These are phyloP conservation scores for Coccinonectria pachysandricola DNA, from an alignment of 2,329 filamentous ascomycete genomes.

Conservation along the genomic window DNA sequence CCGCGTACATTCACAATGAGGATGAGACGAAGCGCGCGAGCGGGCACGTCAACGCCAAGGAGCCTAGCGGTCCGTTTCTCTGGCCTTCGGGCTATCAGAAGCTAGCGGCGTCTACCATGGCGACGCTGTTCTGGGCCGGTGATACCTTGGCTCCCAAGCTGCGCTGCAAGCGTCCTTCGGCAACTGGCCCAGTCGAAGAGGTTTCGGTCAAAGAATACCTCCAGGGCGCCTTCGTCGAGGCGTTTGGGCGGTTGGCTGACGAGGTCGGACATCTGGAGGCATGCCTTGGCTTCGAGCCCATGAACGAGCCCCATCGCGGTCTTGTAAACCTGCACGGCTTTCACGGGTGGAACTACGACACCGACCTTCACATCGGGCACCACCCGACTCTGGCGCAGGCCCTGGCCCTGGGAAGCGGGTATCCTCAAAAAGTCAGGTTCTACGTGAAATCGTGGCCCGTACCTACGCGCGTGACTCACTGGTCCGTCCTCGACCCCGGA, in stretches of 20 bases:
- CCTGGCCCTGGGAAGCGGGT: conserved; percentile 30
- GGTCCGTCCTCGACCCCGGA: conserved; percentile 25
- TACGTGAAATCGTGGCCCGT: conserved; percentile 33
- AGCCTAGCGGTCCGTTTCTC: conserved; percentile 26
- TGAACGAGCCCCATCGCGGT: conserved; percentile 33
- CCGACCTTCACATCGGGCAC: conserved; percentile 31
- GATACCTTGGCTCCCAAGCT: conserved; percentile 20
- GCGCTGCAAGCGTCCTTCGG: conserved; percentile 11
- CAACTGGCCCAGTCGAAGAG: conserved; percentile 7
- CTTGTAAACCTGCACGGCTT: conserved; percentile 30
- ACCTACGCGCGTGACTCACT: conserved; percentile 27
- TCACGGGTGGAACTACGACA: conserved; percentile 31
- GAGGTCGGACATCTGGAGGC: conserved; percentile 22
- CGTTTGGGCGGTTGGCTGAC: conserved; percentile 25
- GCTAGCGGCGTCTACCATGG: conserved; percentile 25
- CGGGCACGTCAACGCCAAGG: conserved; percentile 17
- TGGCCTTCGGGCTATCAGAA: conserved; percentile 30
- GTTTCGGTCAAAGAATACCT: conserved; percentile 21
- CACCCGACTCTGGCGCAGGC: conserved; percentile 28
- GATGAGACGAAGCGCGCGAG: conserved; percentile 21
- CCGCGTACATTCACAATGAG: conserved; percentile 26
- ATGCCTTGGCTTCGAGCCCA: conserved; percentile 30
- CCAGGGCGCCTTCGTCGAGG: conserved; percentile 24
- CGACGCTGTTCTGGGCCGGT: conserved; percentile 20
- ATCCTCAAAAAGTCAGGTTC: conserved; percentile 26